phyloP scores from a whole-genome alignment of 2,329 filamentous ascomycete species.

The Hypoxylon sp. region DNA sequence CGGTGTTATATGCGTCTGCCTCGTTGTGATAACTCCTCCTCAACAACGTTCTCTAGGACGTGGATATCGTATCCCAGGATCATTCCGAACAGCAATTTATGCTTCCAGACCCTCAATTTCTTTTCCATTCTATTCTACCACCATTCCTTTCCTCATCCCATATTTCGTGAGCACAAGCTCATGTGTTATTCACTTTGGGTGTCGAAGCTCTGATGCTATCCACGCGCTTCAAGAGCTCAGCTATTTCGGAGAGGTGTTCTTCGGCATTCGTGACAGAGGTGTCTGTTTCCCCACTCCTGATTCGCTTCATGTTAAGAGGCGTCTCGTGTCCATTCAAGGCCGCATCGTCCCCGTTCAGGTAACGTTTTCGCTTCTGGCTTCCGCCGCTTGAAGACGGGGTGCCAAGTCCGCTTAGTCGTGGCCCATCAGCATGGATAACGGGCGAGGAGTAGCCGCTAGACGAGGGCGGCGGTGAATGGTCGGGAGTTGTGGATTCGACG shows the following conservation, averaged over 20 bases:
- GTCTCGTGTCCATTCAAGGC: conserved; percentile 45
- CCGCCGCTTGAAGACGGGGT: conserved; percentile 45
- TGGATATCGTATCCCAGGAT: conserved; percentile 2
- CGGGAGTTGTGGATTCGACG: conserved; percentile 41
- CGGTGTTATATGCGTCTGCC: not conserved
- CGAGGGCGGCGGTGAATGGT: conserved; percentile 38
- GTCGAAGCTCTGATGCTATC: conserved; percentile 31
- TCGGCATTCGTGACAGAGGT: conserved; percentile 40
- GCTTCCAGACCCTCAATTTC: not conserved
- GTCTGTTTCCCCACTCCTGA: conserved; percentile 43
- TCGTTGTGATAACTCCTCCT: not conserved
- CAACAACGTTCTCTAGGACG: not conserved
- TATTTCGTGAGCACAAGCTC: not conserved
- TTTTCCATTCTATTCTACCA: not conserved
- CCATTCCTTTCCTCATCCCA: not conserved
- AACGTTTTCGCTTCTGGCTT: conserved; percentile 51
- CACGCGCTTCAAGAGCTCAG: conserved; percentile 48
- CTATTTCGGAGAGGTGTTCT: conserved; percentile 51
- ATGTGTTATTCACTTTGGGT: conserved; percentile 3
- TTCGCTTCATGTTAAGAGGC: conserved; percentile 48
- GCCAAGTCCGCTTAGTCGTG: conserved; percentile 30
- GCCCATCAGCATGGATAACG: conserved; percentile 23
- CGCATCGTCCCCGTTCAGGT: conserved; percentile 46
- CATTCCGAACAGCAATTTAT: conserved; percentile 4
- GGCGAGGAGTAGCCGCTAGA: conserved; percentile 21